Base-by-base conservation (phyloP, 2,329 filamentous ascomycete species). In the Diaporthe sp. region DNA sequence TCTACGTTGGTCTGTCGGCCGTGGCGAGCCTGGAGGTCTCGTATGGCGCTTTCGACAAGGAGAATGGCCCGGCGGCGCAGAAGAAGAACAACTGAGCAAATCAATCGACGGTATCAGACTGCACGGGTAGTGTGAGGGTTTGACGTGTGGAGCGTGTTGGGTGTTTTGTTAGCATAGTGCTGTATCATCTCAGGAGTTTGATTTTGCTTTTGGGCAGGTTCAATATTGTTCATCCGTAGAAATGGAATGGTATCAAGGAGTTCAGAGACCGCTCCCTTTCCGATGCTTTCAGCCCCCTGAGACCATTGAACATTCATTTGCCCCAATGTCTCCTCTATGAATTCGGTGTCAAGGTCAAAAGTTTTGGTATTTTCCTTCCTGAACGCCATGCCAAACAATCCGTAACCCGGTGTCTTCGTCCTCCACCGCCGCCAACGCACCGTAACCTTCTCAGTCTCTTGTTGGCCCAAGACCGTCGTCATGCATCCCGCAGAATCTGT, bases 31-130 rank as follows among this genome's bases (percentile, higher is more conserved):
- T 99, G 25, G 89, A 98, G 83, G 95, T 98, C 40, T 94, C 95
- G 1, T 98, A 98, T 83, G 95, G 94, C 77, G 95, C 97, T 2
- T 99, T 98, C 82, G 96, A 97, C 82, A 98, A 98, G 88, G 96
- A 98, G 79, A 97, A 95, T 88, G 95, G 95, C 0, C 94, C 95
- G n/a, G 88, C 92, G 50, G 93, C 93, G 42, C 94, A 97, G 85
- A 97, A 96, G 91, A 97, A 95, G 87, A 89, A 92, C 35, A 61
- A 55, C 54, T 76, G 25, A 69, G 19, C 60, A 17, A 4, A 4
- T 4, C 9, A 35, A 19, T 25, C 13, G 3, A 22, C n/a, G 25
- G 13, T 52, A 50, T 38, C 33, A n/a, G 47, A 68, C 89, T 88
- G 79, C 85, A 83, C 76, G 74, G 55, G 55, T 54, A 71, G 72